Percentiles rank a stretch among this genome's conserved stretches.
phyloP scores from a whole-genome alignment of 768 basidiomycete species.

The Nevesoporus exiguus region DNA sequence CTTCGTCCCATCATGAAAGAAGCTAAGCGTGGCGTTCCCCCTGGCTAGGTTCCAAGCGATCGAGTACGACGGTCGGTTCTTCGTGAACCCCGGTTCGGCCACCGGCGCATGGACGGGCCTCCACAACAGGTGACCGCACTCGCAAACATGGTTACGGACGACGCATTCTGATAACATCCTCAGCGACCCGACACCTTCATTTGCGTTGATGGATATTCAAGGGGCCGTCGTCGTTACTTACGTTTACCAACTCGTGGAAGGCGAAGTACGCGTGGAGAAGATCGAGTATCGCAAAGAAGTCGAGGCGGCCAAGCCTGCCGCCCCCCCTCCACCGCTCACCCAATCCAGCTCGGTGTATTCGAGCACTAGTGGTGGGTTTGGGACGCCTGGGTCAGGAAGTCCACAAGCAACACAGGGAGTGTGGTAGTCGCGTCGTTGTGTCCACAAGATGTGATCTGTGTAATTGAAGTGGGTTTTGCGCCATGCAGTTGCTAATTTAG shows the following conservation, averaged over 20 bases:
- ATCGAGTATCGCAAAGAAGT: slow-evolving; percentile 76
- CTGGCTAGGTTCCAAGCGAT: slow-evolving; percentile 81
- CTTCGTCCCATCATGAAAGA: background rate
- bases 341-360: slow-evolving; percentile 34
- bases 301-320: slow-evolving; percentile 35
- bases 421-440: slow-evolving; percentile 17
- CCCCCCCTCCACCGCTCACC: slow-evolving; percentile 14
- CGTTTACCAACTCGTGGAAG: slow-evolving; percentile 92
- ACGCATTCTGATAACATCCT: background rate
- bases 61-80: slow-evolving; percentile 89
- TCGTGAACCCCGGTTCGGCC: slow-evolving; percentile 92
- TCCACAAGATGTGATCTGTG: background rate
- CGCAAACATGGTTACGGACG: background rate
- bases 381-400: slow-evolving; percentile 22
- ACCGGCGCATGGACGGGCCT: slow-evolving; percentile 90
- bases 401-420: slow-evolving; percentile 27
- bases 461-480: background rate
- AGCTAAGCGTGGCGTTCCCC: background rate
- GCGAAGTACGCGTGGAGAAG: slow-evolving; percentile 91
- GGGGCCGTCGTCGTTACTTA: slow-evolving; percentile 96
- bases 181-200: slow-evolving; percentile 88
- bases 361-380: slow-evolving; percentile 22
- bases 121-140: slow-evolving; percentile 8
- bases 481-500: background rate
- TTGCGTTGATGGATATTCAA: slow-evolving; percentile 97